Evolutionary conservation across 169 alveolate species (phyloP).

Genomic region (Eimeria mitis): DNA sequence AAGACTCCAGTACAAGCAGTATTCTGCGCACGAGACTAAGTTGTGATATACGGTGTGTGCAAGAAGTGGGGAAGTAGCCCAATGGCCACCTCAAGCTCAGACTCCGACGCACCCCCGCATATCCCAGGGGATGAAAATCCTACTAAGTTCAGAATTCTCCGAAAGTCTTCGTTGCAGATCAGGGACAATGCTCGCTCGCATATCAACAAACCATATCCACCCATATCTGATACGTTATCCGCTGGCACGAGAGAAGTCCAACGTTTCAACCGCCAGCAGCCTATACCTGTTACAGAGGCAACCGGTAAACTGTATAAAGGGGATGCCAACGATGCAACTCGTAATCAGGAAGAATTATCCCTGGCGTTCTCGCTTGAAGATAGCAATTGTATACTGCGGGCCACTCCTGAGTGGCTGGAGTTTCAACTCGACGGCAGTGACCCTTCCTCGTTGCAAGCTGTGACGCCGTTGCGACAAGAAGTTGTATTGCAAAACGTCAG

Average conservation of each 20-base stretch:
- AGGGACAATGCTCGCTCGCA: not conserved
- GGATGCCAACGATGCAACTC: not conserved
- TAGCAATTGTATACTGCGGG: not conserved
- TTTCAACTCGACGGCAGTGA: constrained; percentile 11
- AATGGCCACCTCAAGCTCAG: constrained; percentile 33
- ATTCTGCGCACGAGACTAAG: too few relatives aligned
- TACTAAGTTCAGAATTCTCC: not conserved
- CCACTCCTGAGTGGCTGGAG: constrained; percentile 27
- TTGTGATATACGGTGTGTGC: not conserved
- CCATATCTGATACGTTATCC: not conserved
- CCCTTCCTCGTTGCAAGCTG: not conserved
- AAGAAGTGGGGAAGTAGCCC: constrained; percentile 12
- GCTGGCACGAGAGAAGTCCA: not conserved
- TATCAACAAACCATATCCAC: not conserved
- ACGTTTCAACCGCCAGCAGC: not conserved
- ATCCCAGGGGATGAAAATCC: not conserved
- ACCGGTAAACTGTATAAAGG: too few relatives aligned
- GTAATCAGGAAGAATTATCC: not conserved
- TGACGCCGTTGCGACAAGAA: not conserved
- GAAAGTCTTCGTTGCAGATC: not conserved
- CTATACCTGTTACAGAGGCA: not conserved
- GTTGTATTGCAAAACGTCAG: constrained; percentile 35
- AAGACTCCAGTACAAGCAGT: not conserved
- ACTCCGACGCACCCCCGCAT: constrained; percentile 54
- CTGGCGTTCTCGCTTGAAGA: not conserved